phyloP scores from a whole-genome alignment of 2,329 filamentous ascomycete genomes.

The Colletotrichum lupini region DNA sequence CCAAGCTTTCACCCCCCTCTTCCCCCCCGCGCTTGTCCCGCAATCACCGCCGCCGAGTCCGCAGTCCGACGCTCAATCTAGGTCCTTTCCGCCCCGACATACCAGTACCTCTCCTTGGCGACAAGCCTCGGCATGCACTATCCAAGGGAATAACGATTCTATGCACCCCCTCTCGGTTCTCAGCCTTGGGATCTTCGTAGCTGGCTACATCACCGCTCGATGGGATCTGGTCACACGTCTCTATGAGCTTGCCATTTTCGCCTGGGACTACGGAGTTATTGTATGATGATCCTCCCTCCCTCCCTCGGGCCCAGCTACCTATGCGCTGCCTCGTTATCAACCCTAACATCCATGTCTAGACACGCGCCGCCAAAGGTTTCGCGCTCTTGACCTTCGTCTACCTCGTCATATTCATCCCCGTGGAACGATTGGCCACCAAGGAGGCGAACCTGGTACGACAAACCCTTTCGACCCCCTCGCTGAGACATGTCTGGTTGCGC shows the following conservation, averaged over 20 bases:
- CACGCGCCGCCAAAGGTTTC: slow-evolving; percentile 88
- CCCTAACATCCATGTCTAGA: slow-evolving; percentile 58
- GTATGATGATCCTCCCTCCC: slow-evolving; percentile 61
- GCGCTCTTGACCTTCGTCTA: slow-evolving; percentile 85
- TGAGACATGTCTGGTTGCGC: slow-evolving; percentile 29
- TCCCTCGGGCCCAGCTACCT: not conserved
- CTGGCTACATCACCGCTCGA: slow-evolving; percentile 98
- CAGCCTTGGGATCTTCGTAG: slow-evolving; percentile 98
- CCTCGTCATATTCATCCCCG: slow-evolving; percentile 83
- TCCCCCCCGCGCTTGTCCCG: slow-evolving; percentile 26
- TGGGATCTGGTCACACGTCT: slow-evolving; percentile 98
- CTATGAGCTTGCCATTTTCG: slow-evolving; percentile 97
- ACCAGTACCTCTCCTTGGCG: slow-evolving; percentile 27
- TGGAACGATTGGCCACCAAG: slow-evolving; percentile 82
- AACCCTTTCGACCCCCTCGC: slow-evolving; percentile 29
- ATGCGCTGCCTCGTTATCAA: slow-evolving; percentile 30
- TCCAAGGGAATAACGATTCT: slow-evolving; percentile 60
- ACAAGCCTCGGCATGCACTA: slow-evolving; percentile 55
- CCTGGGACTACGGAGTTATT: slow-evolving; percentile 98
- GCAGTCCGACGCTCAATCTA: slow-evolving; percentile 11
- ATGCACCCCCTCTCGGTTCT: slow-evolving; percentile 99
- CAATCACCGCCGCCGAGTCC: slow-evolving; percentile 11
- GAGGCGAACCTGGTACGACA: slow-evolving; percentile 82
- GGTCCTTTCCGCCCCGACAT: slow-evolving; percentile 5
- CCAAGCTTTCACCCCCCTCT: slow-evolving; percentile 3